Conservation (phyloP, 805 yeast species). For the Candida stauntonica region DNA sequence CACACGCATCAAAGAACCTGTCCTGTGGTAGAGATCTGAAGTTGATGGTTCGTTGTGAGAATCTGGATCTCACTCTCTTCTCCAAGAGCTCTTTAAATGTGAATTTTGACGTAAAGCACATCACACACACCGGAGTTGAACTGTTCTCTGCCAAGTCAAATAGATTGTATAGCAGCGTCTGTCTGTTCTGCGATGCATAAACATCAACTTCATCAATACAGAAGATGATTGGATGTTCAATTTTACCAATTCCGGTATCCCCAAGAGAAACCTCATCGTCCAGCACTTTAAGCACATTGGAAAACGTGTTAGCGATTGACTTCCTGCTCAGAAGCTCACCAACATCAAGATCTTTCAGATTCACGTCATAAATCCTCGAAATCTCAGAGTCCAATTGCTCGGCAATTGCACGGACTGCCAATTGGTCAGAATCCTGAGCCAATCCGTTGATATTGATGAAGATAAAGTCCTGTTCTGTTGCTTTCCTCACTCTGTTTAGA, state of each 20-base stretch:
- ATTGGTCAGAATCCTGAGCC: slow-evolving; percentile 67
- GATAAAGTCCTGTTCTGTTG: slow-evolving; percentile 47
- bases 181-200: slow-evolving; percentile 68
- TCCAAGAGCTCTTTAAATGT: slow-evolving; percentile 80
- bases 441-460: slow-evolving; percentile 64
- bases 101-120: slow-evolving; percentile 74
- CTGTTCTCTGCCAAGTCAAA: slow-evolving; percentile 79
- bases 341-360: slow-evolving; percentile 21
- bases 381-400: slow-evolving; percentile 62
- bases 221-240: slow-evolving; percentile 54
- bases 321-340: slow-evolving; percentile 42
- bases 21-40: slow-evolving; percentile 45
- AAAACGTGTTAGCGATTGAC: slow-evolving; percentile 57
- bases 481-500: slow-evolving; percentile 28
- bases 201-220: slow-evolving; percentile 82
- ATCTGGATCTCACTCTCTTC: slow-evolving; percentile 86
- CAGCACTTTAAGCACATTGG: slow-evolving; percentile 49
- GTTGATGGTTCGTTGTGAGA: slow-evolving; percentile 70
- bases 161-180: slow-evolving; percentile 79
- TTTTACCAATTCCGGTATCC: slow-evolving; percentile 10
- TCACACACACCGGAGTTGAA: slow-evolving; percentile 68
- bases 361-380: slow-evolving; percentile 28
- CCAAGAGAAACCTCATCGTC: slow-evolving; percentile 32
- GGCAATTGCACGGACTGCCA: slow-evolving; percentile 83
- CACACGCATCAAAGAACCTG: slow-evolving; percentile 47